A percentile compares a stretch with the other conserved stretches of the same genome.
Evolutionary conservation across 768 basidiomycete genomes (phyloP).

Genomic region (Lyophyllum semitale): DNA sequence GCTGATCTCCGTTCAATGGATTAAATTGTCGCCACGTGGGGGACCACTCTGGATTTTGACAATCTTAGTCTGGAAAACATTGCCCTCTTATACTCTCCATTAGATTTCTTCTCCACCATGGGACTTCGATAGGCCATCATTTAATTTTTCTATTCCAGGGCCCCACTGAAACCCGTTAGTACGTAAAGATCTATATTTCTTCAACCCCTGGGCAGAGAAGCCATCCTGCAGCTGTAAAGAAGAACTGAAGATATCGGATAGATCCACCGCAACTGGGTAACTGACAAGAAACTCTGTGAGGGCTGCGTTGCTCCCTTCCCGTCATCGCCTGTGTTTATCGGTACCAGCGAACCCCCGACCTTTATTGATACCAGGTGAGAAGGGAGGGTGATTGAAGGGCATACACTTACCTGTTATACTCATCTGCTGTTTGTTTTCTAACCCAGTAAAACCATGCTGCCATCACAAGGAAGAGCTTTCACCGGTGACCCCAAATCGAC

Average conservation of each 20-base stretch:
- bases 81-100: background rate
- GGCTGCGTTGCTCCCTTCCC: conserved; percentile 17
- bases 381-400: conserved; percentile 15
- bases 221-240: conserved; percentile 13
- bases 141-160: background rate
- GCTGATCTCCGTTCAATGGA: background rate
- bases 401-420: conserved; percentile 24
- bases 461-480: conserved; percentile 34
- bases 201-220: conserved; percentile 15
- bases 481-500: conserved; percentile 29
- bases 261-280: conserved; percentile 17
- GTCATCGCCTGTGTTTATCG: conserved; percentile 27
- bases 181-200: conserved; percentile 9
- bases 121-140: background rate
- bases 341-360: conserved; percentile 30
- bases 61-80: too few species aligned
- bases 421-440: conserved; percentile 13
- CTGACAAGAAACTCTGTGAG: conserved; percentile 14
- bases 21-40: background rate
- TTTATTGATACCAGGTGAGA: conserved; percentile 23
- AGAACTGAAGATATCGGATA: conserved; percentile 16
- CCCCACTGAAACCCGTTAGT: conserved; percentile 6
- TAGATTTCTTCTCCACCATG: background rate
- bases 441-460: conserved; percentile 27
- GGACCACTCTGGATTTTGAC: too few species aligned